Percentiles rank a stretch among this genome's conserved stretches.
Evolutionary conservation across 2,329 filamentous ascomycete species (phyloP).

Genomic region (Aureobasidium uvarum): DNA sequence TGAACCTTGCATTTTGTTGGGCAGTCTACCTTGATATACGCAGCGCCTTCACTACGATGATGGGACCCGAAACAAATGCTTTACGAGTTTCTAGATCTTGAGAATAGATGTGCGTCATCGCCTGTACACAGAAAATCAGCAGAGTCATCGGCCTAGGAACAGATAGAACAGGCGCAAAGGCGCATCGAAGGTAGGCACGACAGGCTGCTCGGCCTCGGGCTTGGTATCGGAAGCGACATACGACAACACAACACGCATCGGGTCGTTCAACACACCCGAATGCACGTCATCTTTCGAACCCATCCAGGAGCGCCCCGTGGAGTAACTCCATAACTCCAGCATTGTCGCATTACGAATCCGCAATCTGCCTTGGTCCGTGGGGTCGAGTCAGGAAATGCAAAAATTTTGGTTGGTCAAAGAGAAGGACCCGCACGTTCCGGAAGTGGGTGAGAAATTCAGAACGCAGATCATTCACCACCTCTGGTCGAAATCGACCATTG

Average conservation of each 20-base stretch:
- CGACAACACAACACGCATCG: background rate
- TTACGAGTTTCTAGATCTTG: too few relatives aligned
- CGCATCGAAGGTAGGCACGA: background rate
- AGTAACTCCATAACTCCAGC: conserved; percentile 11
- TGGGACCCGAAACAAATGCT: background rate
- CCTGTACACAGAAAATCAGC: background rate
- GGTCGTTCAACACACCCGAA: background rate
- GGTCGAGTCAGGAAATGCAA: background rate
- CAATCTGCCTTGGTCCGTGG: conserved; percentile 8
- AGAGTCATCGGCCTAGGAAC: background rate
- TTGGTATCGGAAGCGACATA: background rate
- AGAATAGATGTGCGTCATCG: background rate
- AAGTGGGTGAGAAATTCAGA: conserved; percentile 8
- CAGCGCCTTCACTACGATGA: background rate
- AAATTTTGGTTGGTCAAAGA: conserved; percentile 7
- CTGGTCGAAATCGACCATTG: background rate
- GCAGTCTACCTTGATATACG: background rate
- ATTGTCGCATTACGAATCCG: background rate
- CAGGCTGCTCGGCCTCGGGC: background rate
- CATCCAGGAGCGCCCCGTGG: background rate
- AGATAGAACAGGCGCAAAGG: background rate
- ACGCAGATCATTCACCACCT: conserved; percentile 7
- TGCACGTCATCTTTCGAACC: background rate
- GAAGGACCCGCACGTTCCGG: background rate
- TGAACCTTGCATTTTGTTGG: conserved; percentile 5